Percentiles rank a stretch among this genome's conserved stretches.
Evolutionary conservation across 140 eudicot species (phyloP).

Genomic region (Senecio squalidus): DNA sequence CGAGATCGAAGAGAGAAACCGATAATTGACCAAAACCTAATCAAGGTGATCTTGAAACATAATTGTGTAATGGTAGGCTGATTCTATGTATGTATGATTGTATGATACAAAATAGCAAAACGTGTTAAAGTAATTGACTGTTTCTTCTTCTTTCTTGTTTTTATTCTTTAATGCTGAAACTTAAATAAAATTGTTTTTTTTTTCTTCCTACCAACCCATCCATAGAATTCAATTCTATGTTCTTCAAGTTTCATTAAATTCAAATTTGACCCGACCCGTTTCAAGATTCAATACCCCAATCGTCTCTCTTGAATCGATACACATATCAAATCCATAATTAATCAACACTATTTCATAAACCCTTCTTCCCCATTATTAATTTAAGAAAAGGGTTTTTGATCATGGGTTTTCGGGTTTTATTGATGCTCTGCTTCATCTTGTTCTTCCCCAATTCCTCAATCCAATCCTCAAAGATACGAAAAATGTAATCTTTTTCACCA

Average conservation of each 20-base stretch:
- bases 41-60: neutral
- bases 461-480: slow-evolving; percentile 22
- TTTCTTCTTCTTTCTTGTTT: neutral
- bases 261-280: too few species aligned
- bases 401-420: slow-evolving; percentile 35
- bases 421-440: slow-evolving; percentile 17
- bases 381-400: slow-evolving; percentile 11
- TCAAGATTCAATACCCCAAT: too few species aligned
- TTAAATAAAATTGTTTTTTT: too few species aligned
- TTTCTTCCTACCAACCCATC: too few species aligned
- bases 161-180: neutral
- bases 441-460: slow-evolving; percentile 22
- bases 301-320: too few species aligned
- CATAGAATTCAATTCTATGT: too few species aligned
- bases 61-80: too few species aligned
- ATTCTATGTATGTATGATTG: too few species aligned
- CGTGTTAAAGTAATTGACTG: slow-evolving; percentile 7
- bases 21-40: neutral
- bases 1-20: neutral
- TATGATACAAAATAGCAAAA: too few species aligned
- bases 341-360: too few species aligned
- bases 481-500: slow-evolving; percentile 17
- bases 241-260: too few species aligned
- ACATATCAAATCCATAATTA: too few species aligned
- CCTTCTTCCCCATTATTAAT: slow-evolving; percentile 2